phyloP scores from a whole-genome alignment of 345 rosid species.

The Eucalyptus globulus region DNA sequence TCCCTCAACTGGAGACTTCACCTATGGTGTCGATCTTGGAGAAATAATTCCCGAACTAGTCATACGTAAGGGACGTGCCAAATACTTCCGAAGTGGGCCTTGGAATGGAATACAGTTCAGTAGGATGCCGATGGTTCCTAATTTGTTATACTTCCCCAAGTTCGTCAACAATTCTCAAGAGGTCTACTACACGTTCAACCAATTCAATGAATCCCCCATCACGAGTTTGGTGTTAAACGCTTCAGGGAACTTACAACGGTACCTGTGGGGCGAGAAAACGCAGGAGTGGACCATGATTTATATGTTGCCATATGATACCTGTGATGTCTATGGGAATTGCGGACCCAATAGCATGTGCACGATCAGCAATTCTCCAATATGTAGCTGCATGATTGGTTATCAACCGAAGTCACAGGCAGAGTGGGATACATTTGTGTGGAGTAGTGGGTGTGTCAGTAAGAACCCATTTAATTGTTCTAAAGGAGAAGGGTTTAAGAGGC shows the following conservation, averaged over 20 bases:
- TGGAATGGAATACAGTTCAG: neutral
- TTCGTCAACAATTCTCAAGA: neutral
- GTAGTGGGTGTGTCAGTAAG: conserved; percentile 10
- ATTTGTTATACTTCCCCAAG: neutral
- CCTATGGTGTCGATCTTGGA: neutral
- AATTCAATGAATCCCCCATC: neutral
- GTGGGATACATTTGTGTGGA: conserved; percentile 1
- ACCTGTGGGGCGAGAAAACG: neutral
- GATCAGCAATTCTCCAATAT: neutral
- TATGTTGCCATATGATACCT: neutral
- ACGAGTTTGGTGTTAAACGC: neutral
- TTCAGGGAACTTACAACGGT: neutral
- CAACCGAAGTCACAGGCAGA: neutral
- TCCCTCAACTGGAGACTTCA: neutral
- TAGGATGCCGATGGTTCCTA: neutral
- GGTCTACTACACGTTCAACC: neutral
- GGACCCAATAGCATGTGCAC: neutral
- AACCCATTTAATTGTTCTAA: neutral
- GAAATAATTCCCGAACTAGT: neutral
- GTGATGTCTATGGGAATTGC: neutral
- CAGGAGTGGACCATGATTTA: neutral
- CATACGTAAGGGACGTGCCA: neutral
- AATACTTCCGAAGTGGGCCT: neutral
- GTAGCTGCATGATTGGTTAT: conserved; percentile 13
- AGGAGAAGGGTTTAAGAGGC: neutral